Base-by-base conservation (phyloP, 768 basidiomycete genomes). In the Tricholoma saponaceum region DNA sequence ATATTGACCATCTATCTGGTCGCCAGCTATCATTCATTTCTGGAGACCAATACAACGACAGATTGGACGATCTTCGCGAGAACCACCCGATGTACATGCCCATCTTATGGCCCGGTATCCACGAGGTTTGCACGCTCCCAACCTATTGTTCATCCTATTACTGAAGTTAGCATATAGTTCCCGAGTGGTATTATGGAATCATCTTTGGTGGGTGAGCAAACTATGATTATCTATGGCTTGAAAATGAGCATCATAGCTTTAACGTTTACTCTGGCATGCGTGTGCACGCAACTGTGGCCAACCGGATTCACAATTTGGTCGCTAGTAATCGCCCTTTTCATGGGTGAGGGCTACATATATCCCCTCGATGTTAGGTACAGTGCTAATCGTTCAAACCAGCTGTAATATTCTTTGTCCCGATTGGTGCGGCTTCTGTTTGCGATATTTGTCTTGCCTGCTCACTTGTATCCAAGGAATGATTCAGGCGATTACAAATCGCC, bases 401-500 rank as follows among this genome's bases (percentile, higher is more conserved):
- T 22, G 71, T 75, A 41, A 58, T 87, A 32, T 90, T 90, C 62
- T 76, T 86, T 41, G 76, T 92, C 28, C 90, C 90, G 13, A 83
- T 87, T 55, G 89, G 87, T 62, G 72, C 75, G 76, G 69, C 68
- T 58, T 58, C 18, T 20, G 41, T 43, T 4, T 20, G 30, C 20
- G 23, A 13, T 46, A 18, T 51, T 41, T 49, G 22, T 23, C 43
- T 33, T 43, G 25, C 22, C 14, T 22, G 46, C 39, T 59, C 44
- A 53, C 23, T 25, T 30, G 37, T 32, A 50, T 30, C 33, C 18
- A 52, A 73, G 76, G 76, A 61, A 85, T 90, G 82, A 89, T 92
- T 58, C 85, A 90, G 63, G 88, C 89, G 1, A 83, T 90, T 61
- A 92, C 90, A 28, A 92, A 92, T 69, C 85, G 88, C 64, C 86